Conservation (phyloP, 1,284 basidiomycete genomes). For the Ustilago loliicola region DNA sequence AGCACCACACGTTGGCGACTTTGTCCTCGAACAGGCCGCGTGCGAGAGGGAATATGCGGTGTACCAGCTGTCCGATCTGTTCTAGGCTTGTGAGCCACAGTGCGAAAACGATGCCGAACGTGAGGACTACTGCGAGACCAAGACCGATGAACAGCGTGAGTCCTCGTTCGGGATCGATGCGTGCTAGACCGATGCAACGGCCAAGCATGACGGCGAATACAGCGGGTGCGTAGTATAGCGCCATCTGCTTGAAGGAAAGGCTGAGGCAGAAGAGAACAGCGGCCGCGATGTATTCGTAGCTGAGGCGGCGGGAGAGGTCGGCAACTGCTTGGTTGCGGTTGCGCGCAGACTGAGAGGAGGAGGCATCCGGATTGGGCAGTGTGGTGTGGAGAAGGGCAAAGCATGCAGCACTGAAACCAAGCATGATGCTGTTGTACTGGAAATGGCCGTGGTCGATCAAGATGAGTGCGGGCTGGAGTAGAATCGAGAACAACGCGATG, state of each 20-base stretch:
- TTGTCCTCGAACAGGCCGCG: conserved; percentile 95
- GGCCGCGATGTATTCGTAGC: conserved; percentile 76
- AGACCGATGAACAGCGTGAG: conserved; percentile 79
- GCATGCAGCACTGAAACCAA: conserved; percentile 62
- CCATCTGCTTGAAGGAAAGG: conserved; percentile 95
- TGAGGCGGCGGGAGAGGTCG: conserved; percentile 62
- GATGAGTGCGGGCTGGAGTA: conserved; percentile 85
- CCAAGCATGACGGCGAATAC: conserved; percentile 69
- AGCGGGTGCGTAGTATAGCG: conserved; percentile 91
- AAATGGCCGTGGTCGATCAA: conserved; percentile 93
- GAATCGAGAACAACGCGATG: conserved; percentile 73
- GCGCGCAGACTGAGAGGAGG: conserved; percentile 6
- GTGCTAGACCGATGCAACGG: conserved; percentile 80
- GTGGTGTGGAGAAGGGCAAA: conserved; percentile 64
- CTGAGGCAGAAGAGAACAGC: conserved; percentile 85
- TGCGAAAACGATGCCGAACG: conserved; percentile 80
- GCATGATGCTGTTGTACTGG: conserved; percentile 74
- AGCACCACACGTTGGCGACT: conserved; percentile 91
- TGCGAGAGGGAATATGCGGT: conserved; percentile 88
- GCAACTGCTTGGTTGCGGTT: conserved; percentile 37
- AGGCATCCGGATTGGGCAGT: conserved; percentile 61
- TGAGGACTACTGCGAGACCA: conserved; percentile 72
- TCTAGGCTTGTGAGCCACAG: conserved; percentile 80
- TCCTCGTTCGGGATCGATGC: conserved; percentile 78
- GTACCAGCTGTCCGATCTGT: conserved; percentile 76